Evolutionary conservation across 129 eudicot genomes (phyloP).

Genomic region (Gnaphalium uliginosum): DNA sequence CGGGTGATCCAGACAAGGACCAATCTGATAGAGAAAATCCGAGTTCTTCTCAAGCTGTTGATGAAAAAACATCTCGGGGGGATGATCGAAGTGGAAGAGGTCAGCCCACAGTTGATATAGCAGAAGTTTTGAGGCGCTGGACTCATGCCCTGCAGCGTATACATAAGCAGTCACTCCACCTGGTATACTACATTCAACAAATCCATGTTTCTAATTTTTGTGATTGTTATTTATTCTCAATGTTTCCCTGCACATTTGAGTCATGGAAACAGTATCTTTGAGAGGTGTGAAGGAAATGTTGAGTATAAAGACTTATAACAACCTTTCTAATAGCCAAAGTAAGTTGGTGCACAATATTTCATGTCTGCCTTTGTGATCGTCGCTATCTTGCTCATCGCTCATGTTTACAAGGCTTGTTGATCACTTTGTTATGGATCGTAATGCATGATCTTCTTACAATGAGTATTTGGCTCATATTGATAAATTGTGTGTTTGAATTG

Average conservation of each 20-base stretch:
- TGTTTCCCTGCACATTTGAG: neutral
- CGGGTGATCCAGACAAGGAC: conserved; percentile 51
- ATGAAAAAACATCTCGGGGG: neutral
- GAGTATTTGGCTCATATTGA: neutral
- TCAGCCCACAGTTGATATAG: conserved; percentile 94
- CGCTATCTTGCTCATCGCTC: neutral
- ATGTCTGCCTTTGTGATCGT: neutral
- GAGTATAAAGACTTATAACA: too few relatives aligned
- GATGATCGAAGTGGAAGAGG: conserved; percentile 73
- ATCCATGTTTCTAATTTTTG: neutral
- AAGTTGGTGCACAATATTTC: neutral
- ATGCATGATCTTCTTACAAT: neutral
- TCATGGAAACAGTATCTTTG: too few relatives aligned
- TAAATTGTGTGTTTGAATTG: neutral
- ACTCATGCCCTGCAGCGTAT: conserved; percentile 98
- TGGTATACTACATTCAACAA: conserved; percentile 45
- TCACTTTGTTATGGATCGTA: neutral
- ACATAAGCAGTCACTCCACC: conserved; percentile 90
- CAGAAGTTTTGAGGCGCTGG: conserved; percentile 96
- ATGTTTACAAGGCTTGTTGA: neutral
- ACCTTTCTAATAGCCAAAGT: too few relatives aligned
- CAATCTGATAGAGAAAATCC: conserved; percentile 38
- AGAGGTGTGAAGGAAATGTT: too few relatives aligned
- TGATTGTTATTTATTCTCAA: neutral
- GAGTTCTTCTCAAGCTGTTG: neutral